These are phyloP conservation scores for Thielaviopsis euricoi DNA, from an alignment of 2,329 filamentous ascomycete genomes.

Conservation along the genomic window DNA sequence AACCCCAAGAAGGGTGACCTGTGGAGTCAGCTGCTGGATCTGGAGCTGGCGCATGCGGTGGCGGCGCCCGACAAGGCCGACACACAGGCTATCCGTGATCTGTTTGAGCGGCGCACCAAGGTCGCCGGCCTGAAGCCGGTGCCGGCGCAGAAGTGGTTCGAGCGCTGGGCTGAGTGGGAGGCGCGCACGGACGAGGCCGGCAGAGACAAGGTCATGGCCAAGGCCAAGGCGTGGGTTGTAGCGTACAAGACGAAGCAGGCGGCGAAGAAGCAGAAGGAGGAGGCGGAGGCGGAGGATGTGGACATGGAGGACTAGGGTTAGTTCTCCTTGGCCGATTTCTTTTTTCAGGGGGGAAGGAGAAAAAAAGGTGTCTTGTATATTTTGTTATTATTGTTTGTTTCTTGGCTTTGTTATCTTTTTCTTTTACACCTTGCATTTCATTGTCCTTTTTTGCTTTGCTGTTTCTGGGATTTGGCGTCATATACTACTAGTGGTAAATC, in stretches of 20 bases:
- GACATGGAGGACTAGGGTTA: conserved; percentile 15
- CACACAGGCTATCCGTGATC: conserved; percentile 45
- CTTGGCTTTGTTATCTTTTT: background rate
- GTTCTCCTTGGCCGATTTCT: background rate
- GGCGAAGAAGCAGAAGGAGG: conserved; percentile 16
- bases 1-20: conserved; percentile 84
- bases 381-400: background rate
- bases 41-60: conserved; percentile 52
- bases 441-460: conserved; percentile 1
- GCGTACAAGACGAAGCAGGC: conserved; percentile 29
- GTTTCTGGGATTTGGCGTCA: conserved; percentile 2
- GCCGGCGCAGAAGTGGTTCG: conserved; percentile 76
- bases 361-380: background rate
- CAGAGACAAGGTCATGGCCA: conserved; percentile 52
- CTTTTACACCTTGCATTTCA: background rate
- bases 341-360: background rate
- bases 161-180: conserved; percentile 84
- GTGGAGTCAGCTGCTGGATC: conserved; percentile 81
- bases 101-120: conserved; percentile 67
- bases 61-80: conserved; percentile 37
- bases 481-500: background rate
- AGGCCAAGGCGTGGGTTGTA: conserved; percentile 41
- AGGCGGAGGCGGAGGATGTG: conserved; percentile 8
- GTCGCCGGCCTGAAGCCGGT: conserved; percentile 61
- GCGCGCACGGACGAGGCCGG: conserved; percentile 52